phyloP scores from a whole-genome alignment of 306 rosid genomes.

The Abrus precatorius region DNA sequence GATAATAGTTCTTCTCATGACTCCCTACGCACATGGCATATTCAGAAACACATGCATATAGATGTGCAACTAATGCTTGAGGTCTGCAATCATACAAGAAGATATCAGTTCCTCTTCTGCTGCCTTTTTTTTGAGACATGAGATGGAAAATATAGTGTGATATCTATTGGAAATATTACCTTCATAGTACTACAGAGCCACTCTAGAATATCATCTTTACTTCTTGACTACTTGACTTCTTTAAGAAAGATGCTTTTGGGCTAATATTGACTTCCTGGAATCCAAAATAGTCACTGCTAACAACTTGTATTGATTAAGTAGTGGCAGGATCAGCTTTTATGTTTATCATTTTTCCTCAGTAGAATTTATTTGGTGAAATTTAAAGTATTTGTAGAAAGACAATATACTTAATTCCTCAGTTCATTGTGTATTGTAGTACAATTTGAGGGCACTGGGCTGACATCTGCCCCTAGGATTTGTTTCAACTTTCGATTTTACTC shows the following conservation, averaged over 20 bases:
- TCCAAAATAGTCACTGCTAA: neutral
- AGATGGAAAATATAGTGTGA: constrained; percentile 27
- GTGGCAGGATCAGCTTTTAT: constrained; percentile 3
- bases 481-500: constrained; percentile 18
- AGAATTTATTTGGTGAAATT: constrained; percentile 13
- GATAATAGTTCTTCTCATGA: constrained; percentile 19
- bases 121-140: neutral
- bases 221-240: constrained; percentile 32
- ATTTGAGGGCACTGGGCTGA: neutral
- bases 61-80: constrained; percentile 16
- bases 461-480: constrained; percentile 10
- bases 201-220: neutral
- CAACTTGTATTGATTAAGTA: neutral
- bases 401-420: neutral
- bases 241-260: constrained; percentile 2
- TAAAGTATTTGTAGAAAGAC: neutral
- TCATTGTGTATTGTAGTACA: constrained; percentile 1
- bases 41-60: neutral
- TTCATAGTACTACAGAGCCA: neutral
- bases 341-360: neutral
- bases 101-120: constrained; percentile 4
- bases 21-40: constrained; percentile 8
- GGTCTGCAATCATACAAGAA: constrained; percentile 22
- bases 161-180: constrained; percentile 14
- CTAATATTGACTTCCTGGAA: neutral